Conservation (phyloP, 129 eudicot genomes). For the Artemisia annua region DNA sequence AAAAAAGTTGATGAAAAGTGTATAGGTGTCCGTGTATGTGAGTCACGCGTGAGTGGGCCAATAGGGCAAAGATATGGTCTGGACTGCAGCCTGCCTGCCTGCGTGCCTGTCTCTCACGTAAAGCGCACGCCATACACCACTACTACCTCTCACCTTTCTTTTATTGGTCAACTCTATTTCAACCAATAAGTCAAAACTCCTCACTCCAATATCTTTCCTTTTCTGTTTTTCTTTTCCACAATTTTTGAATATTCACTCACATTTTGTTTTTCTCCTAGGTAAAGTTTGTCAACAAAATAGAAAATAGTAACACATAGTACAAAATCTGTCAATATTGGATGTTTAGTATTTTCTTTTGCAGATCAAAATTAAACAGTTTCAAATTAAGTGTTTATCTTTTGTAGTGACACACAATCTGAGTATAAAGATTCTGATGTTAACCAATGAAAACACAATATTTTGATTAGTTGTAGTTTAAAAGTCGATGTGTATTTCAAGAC, state of each 20-base stretch:
- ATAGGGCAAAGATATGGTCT: conserved; percentile 33
- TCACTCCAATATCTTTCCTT: conserved; percentile 9
- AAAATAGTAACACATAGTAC: no score
- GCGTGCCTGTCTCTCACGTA: conserved; percentile 38
- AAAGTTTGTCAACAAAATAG: background rate
- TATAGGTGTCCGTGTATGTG: conserved; percentile 24
- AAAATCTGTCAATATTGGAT: background rate
- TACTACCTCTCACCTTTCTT: background rate
- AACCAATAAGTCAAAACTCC: conserved; percentile 21
- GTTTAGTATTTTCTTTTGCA: background rate
- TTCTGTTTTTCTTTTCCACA: background rate
- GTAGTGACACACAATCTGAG: no score
- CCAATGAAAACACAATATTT: no score
- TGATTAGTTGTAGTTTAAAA: no score
- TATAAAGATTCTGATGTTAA: no score
- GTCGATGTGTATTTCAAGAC: no score
- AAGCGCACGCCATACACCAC: conserved; percentile 46
- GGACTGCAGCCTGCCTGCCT: conserved; percentile 19
- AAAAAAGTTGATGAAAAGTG: conserved; percentile 5
- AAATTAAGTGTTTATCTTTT: no score
- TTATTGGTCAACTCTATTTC: conserved; percentile 32
- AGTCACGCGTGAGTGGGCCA: conserved; percentile 37
- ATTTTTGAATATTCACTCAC: background rate
- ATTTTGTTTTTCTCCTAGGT: background rate
- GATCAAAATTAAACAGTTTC: no score